Evolutionary conservation across 2,329 filamentous ascomycete species (phyloP).

Genomic region (Ceratocystis lukuohia): DNA sequence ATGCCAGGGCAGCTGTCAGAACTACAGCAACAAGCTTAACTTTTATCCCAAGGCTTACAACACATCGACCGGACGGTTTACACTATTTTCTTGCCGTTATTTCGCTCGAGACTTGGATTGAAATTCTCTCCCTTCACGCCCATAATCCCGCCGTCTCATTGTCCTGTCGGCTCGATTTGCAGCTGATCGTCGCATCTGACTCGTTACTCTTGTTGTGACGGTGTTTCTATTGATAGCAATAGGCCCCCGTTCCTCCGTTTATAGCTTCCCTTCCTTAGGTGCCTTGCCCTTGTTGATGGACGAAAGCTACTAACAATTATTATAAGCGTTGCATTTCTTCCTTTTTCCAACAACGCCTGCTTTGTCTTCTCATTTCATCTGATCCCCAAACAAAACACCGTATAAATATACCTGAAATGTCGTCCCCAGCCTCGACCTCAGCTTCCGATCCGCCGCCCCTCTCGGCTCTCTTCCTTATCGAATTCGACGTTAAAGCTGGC

Average conservation of each 20-base stretch:
- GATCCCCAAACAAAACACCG: background rate
- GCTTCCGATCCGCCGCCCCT: slow-evolving; percentile 39
- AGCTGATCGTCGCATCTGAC: background rate
- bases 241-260: background rate
- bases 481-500: slow-evolving; percentile 85
- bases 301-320: too few relatives aligned
- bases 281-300: background rate
- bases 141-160: too few relatives aligned
- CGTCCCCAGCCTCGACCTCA: background rate
- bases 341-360: background rate
- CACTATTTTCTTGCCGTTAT: too few relatives aligned
- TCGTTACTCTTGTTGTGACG: background rate
- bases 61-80: too few relatives aligned
- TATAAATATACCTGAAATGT: background rate
- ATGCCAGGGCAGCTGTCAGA: too few relatives aligned
- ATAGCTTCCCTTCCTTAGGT: background rate
- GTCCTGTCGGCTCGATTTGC: background rate
- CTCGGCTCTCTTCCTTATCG: slow-evolving; percentile 73
- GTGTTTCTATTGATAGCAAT: background rate
- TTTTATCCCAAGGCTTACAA: too few relatives aligned
- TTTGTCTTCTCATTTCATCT: background rate
- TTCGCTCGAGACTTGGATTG: too few relatives aligned
- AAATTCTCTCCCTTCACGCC: too few relatives aligned
- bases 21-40: too few relatives aligned
- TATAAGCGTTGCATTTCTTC: too few relatives aligned